Conservation (phyloP, 2,329 filamentous ascomycete species). For the Fusarium multiceps region DNA sequence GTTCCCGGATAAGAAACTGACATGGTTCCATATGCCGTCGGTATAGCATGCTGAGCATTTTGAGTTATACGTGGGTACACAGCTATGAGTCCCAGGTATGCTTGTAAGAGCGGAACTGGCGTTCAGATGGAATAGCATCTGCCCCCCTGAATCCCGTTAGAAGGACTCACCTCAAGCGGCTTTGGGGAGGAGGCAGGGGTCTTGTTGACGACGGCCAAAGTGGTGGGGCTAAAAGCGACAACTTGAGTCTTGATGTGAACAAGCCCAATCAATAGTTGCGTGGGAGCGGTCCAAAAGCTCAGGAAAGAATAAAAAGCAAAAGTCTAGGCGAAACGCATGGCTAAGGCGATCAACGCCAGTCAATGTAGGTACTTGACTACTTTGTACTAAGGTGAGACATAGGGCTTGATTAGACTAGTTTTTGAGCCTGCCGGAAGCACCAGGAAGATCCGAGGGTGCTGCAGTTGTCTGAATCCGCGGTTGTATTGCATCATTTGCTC, state of each 20-base stretch:
- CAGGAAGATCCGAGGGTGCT: slow-evolving; percentile 37
- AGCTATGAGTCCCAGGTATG: neutral
- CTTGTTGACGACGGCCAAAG: slow-evolving; percentile 39
- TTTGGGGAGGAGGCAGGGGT: slow-evolving; percentile 28
- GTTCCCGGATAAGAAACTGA: slow-evolving; percentile 16
- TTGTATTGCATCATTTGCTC: slow-evolving; percentile 42
- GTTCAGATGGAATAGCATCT: slow-evolving; percentile 10
- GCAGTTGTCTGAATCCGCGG: slow-evolving; percentile 30
- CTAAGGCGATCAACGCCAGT: slow-evolving; percentile 32
- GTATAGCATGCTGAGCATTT: slow-evolving; percentile 7
- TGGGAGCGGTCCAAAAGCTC: slow-evolving; percentile 20
- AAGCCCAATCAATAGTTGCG: slow-evolving; percentile 39
- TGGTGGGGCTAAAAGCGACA: slow-evolving; percentile 39
- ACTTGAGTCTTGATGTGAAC: slow-evolving; percentile 14
- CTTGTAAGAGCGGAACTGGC: slow-evolving; percentile 6
- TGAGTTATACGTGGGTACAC: neutral
- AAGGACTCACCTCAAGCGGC: slow-evolving; percentile 19
- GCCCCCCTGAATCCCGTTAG: slow-evolving; percentile 7
- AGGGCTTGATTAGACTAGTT: slow-evolving; percentile 33
- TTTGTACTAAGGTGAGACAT: slow-evolving; percentile 43
- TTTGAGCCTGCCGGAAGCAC: slow-evolving; percentile 34
- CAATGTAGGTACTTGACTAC: neutral
- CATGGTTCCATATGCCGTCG: slow-evolving; percentile 13
- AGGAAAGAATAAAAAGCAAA: slow-evolving; percentile 34
- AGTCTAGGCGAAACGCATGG: slow-evolving; percentile 32